Evolutionary conservation across 75 land plant genomes (phyloP).

Genomic region (Cupressus sempervirens): DNA sequence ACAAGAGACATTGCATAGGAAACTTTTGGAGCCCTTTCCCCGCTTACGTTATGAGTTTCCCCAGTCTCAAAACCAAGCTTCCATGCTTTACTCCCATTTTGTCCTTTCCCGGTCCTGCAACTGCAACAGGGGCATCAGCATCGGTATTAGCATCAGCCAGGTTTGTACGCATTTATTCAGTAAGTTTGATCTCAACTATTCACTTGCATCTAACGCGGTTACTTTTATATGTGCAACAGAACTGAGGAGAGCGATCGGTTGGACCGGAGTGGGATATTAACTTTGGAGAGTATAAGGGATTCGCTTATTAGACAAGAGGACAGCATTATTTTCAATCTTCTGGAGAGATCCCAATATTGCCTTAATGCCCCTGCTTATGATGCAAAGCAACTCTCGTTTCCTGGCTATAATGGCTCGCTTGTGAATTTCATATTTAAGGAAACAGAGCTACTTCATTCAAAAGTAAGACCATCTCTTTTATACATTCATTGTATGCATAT

Average conservation of each 20-base stretch:
- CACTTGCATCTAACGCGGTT: background rate
- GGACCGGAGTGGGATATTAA: conserved; percentile 65
- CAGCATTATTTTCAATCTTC: conserved; percentile 81
- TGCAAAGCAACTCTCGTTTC: conserved; percentile 45
- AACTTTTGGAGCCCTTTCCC: background rate
- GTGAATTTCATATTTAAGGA: conserved; percentile 82
- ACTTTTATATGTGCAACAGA: conserved; percentile 9
- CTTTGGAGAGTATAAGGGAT: conserved; percentile 65
- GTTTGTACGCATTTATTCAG: background rate
- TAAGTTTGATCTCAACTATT: background rate
- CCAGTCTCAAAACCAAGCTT: background rate
- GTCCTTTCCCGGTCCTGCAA: background rate
- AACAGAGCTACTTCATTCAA: conserved; percentile 90
- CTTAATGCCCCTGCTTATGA: conserved; percentile 84
- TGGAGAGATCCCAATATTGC: conserved; percentile 86
- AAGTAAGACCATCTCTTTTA: conserved; percentile 31
- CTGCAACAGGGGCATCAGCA: background rate
- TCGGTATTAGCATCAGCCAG: background rate
- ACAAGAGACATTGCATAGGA: background rate
- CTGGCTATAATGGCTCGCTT: conserved; percentile 78
- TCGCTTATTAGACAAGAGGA: conserved; percentile 94
- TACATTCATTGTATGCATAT: background rate
- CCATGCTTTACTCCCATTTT: background rate
- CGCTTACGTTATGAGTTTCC: background rate
- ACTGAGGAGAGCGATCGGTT: conserved; percentile 25